These are phyloP conservation scores for Podospora tetraspora DNA, from an alignment of 495 filamentous ascomycete species.

Conservation along the genomic window DNA sequence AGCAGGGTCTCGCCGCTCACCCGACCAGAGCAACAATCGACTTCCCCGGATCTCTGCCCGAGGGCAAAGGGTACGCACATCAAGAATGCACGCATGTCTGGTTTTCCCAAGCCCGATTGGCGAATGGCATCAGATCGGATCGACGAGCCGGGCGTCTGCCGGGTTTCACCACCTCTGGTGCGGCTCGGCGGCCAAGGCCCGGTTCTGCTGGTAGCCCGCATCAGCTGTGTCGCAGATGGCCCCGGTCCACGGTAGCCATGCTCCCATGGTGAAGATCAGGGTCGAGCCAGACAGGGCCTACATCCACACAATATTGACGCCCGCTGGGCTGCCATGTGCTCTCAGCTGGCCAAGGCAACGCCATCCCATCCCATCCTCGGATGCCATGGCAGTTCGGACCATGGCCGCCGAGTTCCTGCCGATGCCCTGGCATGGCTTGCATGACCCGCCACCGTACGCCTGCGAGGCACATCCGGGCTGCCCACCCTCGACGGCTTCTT, in stretches of 20 bases:
- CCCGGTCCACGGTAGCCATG: background rate
- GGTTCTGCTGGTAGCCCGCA: conserved; percentile 12
- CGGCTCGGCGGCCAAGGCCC: conserved; percentile 7
- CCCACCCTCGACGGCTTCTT: conserved; percentile 7
- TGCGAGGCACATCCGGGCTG: background rate
- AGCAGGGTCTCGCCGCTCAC: background rate
- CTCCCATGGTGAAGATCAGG: background rate
- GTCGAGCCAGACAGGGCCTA: background rate
- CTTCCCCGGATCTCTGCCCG: background rate
- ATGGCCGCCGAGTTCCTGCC: background rate
- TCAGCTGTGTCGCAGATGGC: conserved; percentile 19
- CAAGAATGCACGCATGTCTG: background rate
- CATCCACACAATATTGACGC: background rate
- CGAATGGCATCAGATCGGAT: conserved; percentile 1
- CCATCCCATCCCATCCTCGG: background rate
- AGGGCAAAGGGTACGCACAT: background rate
- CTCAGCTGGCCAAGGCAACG: background rate
- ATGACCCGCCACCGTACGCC: conserved; percentile 4
- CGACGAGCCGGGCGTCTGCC: background rate
- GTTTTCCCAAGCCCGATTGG: background rate
- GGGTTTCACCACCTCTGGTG: background rate
- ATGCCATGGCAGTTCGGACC: conserved; percentile 2
- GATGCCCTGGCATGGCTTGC: conserved; percentile 7
- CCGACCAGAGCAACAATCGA: background rate
- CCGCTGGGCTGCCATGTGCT: background rate